These are phyloP conservation scores for Pestalotiopsis sp. DNA, from an alignment of 2,329 filamentous ascomycete genomes.

Conservation along the genomic window DNA sequence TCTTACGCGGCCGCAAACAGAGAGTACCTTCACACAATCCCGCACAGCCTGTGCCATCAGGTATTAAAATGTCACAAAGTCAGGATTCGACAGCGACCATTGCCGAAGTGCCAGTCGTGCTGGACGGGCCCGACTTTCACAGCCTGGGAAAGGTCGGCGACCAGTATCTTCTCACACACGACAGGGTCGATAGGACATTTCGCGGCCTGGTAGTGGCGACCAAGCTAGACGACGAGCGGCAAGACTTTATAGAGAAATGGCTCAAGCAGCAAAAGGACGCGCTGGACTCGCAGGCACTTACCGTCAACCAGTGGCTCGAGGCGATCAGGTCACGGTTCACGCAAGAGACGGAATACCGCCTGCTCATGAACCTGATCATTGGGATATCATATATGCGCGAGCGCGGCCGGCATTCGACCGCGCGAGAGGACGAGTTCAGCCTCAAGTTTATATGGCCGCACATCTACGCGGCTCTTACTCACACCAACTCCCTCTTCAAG, in stretches of 20 bases:
- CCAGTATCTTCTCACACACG: neutral
- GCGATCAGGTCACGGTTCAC: neutral
- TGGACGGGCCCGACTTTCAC: neutral
- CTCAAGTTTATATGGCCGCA: conserved; percentile 2
- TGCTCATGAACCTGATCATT: neutral
- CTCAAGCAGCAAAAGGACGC: neutral
- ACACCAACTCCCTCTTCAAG: neutral
- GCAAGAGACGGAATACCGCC: neutral
- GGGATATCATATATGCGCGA: conserved; percentile 12
- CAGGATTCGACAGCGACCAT: neutral
- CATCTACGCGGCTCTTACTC: neutral
- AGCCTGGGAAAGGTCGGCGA: neutral
- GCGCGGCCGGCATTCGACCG: neutral
- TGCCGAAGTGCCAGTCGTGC: neutral
- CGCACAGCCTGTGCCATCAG: neutral
- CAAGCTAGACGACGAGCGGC: neutral
- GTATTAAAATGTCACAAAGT: neutral
- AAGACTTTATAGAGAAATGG: neutral
- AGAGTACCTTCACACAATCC: neutral
- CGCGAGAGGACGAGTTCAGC: neutral
- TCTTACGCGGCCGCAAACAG: neutral
- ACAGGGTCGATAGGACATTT: neutral
- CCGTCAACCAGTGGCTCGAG: neutral
- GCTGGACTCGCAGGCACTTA: neutral
- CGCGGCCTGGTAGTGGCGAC: neutral